These are phyloP conservation scores for Thalassiosira mediterranea DNA, from an alignment of 352 stramenopile genomes.

Conservation along the genomic window DNA sequence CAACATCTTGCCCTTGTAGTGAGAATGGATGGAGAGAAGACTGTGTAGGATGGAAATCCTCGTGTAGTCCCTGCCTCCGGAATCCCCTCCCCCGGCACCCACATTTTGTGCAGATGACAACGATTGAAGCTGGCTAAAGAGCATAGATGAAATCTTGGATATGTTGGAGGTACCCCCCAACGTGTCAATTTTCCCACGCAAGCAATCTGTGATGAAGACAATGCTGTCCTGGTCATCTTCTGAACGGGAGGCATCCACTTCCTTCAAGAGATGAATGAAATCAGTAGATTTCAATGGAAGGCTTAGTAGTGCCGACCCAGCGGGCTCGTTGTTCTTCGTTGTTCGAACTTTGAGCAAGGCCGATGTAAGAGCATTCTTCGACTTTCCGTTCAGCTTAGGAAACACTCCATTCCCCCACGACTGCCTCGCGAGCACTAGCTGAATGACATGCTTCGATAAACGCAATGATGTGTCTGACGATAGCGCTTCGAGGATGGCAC, in stretches of 20 bases:
- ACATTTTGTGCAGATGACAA: constrained; percentile 37
- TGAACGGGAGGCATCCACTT: constrained; percentile 39
- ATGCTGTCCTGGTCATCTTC: constrained; percentile 49
- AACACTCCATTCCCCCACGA: constrained; percentile 77
- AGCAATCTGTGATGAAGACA: constrained; percentile 64
- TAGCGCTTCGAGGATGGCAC: constrained; percentile 62
- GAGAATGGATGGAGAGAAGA: constrained; percentile 42
- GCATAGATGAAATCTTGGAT: constrained; percentile 51
- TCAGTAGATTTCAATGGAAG: constrained; percentile 67
- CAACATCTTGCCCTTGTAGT: constrained; percentile 39
- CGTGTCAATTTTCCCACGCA: constrained; percentile 45
- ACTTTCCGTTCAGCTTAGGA: constrained; percentile 51
- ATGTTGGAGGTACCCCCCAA: constrained; percentile 37
- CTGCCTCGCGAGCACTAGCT: constrained; percentile 57
- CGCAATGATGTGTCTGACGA: constrained; percentile 13
- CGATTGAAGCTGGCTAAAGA: constrained; percentile 53
- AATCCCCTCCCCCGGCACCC: constrained; percentile 25
- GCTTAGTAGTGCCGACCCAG: constrained; percentile 53
- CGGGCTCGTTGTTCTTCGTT: constrained; percentile 37
- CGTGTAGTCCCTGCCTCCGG: constrained; percentile 59
- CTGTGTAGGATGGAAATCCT: constrained; percentile 50
- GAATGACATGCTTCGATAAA: constrained; percentile 45
- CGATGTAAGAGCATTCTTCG: constrained; percentile 47
- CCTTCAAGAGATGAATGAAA: constrained; percentile 47
- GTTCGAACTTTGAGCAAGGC: constrained; percentile 48